Conservation (phyloP, 176 grass and related monocot species). For the Miscanthus lutarioriparius region DNA sequence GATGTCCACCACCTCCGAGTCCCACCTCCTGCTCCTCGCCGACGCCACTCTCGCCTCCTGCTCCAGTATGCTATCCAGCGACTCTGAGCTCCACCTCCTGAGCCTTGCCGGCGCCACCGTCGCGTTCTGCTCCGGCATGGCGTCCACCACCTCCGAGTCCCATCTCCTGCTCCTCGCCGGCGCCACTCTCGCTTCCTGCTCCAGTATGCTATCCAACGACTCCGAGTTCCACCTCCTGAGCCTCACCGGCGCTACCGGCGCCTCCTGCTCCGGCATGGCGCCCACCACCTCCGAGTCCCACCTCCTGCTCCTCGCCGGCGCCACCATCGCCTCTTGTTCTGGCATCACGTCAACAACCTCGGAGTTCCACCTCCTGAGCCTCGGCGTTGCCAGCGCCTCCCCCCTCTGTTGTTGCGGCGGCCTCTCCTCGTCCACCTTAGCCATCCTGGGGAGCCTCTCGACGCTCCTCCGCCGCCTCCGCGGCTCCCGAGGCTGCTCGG, state of each 20-base stretch:
- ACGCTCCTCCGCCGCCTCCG: conserved; percentile 44
- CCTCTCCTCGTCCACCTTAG: conserved; percentile 43
- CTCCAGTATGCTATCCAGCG: neutral
- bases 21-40: conserved; percentile 49
- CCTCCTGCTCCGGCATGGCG: neutral
- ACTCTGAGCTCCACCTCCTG: neutral
- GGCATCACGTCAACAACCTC: neutral
- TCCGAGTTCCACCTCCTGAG: neutral
- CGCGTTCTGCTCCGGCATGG: neutral
- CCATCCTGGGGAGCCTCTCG: conserved; percentile 47
- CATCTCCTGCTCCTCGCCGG: conserved; percentile 47
- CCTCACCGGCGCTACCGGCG: neutral
- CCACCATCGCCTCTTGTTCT: neutral
- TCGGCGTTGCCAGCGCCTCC: conserved; percentile 24
- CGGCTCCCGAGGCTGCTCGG: conserved; percentile 6
- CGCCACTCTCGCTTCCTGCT: neutral
- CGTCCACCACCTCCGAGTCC: conserved; percentile 8
- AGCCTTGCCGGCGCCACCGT: neutral
- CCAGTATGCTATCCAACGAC: neutral
- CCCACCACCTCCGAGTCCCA: neutral
- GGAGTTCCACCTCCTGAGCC: conserved; percentile 55
- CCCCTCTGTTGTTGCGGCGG: neutral
- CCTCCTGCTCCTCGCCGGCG: conserved; percentile 25
- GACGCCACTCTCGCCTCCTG: neutral
- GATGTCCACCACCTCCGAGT: neutral